Percentiles rank a stretch among this genome's conserved stretches.
phyloP scores from a whole-genome alignment of 495 filamentous ascomycete genomes.

The Penicillium egyptiacum region DNA sequence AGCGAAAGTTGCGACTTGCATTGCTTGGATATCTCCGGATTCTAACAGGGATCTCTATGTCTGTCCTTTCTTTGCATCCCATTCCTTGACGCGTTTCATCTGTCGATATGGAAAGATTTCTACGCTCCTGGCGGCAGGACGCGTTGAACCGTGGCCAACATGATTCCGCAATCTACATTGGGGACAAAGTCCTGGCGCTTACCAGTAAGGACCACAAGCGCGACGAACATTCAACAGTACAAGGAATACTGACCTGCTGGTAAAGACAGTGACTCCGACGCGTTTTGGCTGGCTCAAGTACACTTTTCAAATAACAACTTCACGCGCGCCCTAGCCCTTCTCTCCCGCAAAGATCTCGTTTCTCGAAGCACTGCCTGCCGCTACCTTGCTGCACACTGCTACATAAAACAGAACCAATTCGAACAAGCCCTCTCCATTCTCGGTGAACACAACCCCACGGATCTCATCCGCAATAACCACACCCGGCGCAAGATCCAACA shows the following conservation, averaged over 20 bases:
- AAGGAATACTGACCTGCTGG: slow-evolving; percentile 21
- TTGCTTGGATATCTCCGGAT: background rate
- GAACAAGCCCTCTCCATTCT: slow-evolving; percentile 86
- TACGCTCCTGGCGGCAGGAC: slow-evolving; percentile 91
- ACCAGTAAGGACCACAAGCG: slow-evolving; percentile 60
- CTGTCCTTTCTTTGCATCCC: background rate
- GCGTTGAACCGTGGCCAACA: slow-evolving; percentile 91
- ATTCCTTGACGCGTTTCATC: slow-evolving; percentile 8
- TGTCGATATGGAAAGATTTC: slow-evolving; percentile 76
- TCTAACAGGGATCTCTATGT: background rate
- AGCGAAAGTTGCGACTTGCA: slow-evolving; percentile 14
- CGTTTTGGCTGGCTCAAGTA: slow-evolving; percentile 90
- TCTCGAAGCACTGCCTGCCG: slow-evolving; percentile 78
- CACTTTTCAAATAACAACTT: slow-evolving; percentile 95
- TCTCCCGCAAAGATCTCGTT: slow-evolving; percentile 82
- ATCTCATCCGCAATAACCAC: slow-evolving; percentile 71
- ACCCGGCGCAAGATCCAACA: slow-evolving; percentile 61
- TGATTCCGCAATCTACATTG: slow-evolving; percentile 93
- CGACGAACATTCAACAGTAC: background rate
- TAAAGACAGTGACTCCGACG: slow-evolving; percentile 82
- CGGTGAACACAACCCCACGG: slow-evolving; percentile 86
- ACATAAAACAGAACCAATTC: slow-evolving; percentile 85
- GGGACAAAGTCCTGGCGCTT: slow-evolving; percentile 91
- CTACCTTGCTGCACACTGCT: slow-evolving; percentile 90
- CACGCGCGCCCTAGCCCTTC: slow-evolving; percentile 79